Percentiles rank a stretch among this genome's conserved stretches.
Conservation (phyloP, 441 rosid species). For the Populus hybrid region DNA sequence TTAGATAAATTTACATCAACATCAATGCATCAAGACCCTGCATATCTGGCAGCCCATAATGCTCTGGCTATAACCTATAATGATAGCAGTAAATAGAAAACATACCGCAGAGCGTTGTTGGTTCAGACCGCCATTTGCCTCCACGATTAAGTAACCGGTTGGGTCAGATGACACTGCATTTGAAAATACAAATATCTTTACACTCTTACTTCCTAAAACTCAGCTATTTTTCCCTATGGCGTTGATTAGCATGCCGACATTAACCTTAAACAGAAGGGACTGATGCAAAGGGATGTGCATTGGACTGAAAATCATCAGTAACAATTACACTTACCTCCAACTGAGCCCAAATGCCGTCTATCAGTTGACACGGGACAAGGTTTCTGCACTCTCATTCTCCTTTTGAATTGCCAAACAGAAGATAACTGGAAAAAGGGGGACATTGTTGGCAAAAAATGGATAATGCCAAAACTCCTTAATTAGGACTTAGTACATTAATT, state of each 20-base stretch:
- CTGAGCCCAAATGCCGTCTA: slow-evolving; percentile 30
- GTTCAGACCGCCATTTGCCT: slow-evolving; percentile 96
- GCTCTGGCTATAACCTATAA: not conserved
- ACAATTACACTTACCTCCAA: slow-evolving; percentile 36
- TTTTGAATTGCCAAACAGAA: slow-evolving; percentile 74
- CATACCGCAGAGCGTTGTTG: slow-evolving; percentile 96
- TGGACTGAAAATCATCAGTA: not conserved
- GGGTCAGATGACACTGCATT: slow-evolving; percentile 53
- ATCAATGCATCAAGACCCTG: not conserved
- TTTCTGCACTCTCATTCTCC: slow-evolving; percentile 64
- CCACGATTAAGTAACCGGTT: slow-evolving; percentile 71
- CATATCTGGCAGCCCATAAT: slow-evolving; percentile 6
- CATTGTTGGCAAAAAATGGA: not conserved
- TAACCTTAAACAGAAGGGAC: not conserved
- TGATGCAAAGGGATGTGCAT: not conserved
- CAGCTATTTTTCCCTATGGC: not conserved
- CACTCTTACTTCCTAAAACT: not conserved
- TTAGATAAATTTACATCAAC: not conserved
- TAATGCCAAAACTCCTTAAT: not conserved
- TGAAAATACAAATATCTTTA: slow-evolving; percentile 4
- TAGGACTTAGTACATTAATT: not conserved
- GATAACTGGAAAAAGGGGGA: slow-evolving; percentile 41
- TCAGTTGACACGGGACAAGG: slow-evolving; percentile 62
- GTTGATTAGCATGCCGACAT: not conserved
- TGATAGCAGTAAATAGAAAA: not conserved